A percentile compares a stretch with the other conserved stretches of the same genome.
Evolutionary conservation across 2,329 filamentous ascomycete genomes (phyloP).

Genomic region (Aspergillus hiratsukae): DNA sequence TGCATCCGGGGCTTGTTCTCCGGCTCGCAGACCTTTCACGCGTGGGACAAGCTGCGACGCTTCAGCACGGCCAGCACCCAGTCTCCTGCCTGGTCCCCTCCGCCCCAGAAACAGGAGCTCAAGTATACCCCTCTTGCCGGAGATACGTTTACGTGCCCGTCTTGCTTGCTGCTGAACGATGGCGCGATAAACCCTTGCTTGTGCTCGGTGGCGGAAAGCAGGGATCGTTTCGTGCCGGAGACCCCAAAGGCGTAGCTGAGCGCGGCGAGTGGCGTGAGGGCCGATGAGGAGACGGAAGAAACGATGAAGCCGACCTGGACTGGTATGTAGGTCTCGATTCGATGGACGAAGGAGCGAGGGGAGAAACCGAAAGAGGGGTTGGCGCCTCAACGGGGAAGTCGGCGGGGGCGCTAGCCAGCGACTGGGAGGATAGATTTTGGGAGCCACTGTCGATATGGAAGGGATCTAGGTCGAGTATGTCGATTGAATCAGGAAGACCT

Average conservation of each 20-base stretch:
- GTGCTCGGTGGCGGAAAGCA: slow-evolving; percentile 63
- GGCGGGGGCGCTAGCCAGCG: slow-evolving; percentile 18
- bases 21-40: slow-evolving; percentile 11
- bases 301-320: slow-evolving; percentile 34
- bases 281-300: slow-evolving; percentile 60
- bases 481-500: too few species aligned
- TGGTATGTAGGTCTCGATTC: slow-evolving; percentile 13
- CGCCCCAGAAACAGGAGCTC: slow-evolving; percentile 23
- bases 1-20: slow-evolving; percentile 15
- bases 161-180: slow-evolving; percentile 62
- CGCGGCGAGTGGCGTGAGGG: slow-evolving; percentile 59
- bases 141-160: slow-evolving; percentile 44
- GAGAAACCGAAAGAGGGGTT: slow-evolving; percentile 10
- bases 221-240: slow-evolving; percentile 75
- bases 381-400: slow-evolving; percentile 13
- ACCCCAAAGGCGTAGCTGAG: slow-evolving; percentile 61
- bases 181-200: slow-evolving; percentile 72
- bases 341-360: slow-evolving; percentile 12
- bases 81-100: slow-evolving; percentile 15
- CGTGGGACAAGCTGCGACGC: slow-evolving; percentile 6
- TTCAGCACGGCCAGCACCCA: slow-evolving; percentile 3
- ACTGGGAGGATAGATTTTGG: slow-evolving; percentile 15
- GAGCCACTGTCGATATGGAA: slow-evolving; percentile 22
- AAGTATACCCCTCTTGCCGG: slow-evolving; percentile 19
- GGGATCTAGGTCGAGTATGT: neutral